Conservation (phyloP, 1,284 basidiomycete genomes). For the Phenoliferia sp. region DNA sequence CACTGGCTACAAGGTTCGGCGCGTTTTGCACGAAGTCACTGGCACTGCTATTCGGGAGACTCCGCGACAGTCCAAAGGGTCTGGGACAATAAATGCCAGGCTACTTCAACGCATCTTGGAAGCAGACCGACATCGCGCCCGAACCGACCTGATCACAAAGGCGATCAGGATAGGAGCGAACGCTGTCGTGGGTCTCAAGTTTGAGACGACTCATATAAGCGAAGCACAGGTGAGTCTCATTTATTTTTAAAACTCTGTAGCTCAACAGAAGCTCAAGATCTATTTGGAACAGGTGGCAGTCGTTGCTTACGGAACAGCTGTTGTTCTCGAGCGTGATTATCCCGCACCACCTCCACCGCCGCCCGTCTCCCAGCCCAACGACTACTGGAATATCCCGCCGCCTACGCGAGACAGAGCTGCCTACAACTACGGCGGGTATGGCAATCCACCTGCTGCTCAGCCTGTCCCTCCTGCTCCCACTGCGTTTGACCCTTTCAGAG, state of each 20-base stretch:
- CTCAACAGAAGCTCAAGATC: neutral
- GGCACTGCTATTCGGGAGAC: neutral
- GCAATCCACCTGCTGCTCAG: neutral
- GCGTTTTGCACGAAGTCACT: neutral
- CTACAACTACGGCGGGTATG: too few species aligned
- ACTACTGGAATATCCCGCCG: neutral
- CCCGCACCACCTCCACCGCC: neutral
- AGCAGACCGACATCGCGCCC: neutral
- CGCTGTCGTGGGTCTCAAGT: neutral
- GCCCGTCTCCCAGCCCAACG: neutral
- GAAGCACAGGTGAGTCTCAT: neutral
- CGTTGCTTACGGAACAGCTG: neutral
- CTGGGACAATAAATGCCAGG: neutral
- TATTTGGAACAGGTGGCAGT: neutral
- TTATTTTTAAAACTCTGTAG: neutral
- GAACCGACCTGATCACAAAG: neutral
- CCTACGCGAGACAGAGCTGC: too few species aligned
- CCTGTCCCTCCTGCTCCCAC: neutral
- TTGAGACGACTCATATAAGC: neutral
- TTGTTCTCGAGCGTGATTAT: neutral
- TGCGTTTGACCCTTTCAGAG: neutral
- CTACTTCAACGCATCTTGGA: neutral
- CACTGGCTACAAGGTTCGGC: neutral
- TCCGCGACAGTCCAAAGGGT: neutral
- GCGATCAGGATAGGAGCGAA: neutral